Base-by-base conservation (phyloP, 768 basidiomycete species). In the Mycena capillaripes region DNA sequence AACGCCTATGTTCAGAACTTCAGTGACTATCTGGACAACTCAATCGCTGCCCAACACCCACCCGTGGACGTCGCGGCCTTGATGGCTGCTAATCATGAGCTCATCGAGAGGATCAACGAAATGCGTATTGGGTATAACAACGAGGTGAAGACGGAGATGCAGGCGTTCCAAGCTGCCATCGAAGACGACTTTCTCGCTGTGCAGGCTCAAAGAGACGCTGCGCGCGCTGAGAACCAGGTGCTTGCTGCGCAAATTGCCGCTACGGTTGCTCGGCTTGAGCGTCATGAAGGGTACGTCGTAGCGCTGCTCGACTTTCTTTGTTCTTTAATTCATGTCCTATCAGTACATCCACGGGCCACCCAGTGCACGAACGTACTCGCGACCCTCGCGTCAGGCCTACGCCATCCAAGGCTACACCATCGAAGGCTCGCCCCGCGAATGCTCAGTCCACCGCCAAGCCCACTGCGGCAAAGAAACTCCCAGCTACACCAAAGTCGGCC, bases 211-310 rank as follows among this genome's bases (percentile, higher is more conserved):
- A 32, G 56, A 8, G 44, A 58, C 9, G 66, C 56, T 36, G 66
- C 56, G 2, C 48, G 11, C 0, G 48, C 56, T 44, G 44, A 67
- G 21, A 4, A 2, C 3, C 23, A 67, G 23, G 19, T 9, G 4
- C 19, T 38, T 9, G 2, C 21, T 23, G 29, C 34, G n/a, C 34
- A 60, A 16, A 42, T 60, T 25, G 36, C 32, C 3, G 48, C 25
- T 38, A 61, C 66, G 8, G 53, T 60, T 3, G 59, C 58, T 23
- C 67, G 59, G 6, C 66, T 68, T 40, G 57, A 68, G 27, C 10
- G 11, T 19, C 57, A 59, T 40, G 57, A 68, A 53, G 1, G 17
- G 66, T 68, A 12, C 19, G 48, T 60, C n/a, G 10, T 23, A n/a
- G 38, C 4, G 25, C 25, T 53, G 2, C 29, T 40, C 56, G 10